Percentiles rank a stretch among this genome's conserved stretches.
Evolutionary conservation across 148 eudicot species (phyloP).

Genomic region (Fallopia convolvulus): DNA sequence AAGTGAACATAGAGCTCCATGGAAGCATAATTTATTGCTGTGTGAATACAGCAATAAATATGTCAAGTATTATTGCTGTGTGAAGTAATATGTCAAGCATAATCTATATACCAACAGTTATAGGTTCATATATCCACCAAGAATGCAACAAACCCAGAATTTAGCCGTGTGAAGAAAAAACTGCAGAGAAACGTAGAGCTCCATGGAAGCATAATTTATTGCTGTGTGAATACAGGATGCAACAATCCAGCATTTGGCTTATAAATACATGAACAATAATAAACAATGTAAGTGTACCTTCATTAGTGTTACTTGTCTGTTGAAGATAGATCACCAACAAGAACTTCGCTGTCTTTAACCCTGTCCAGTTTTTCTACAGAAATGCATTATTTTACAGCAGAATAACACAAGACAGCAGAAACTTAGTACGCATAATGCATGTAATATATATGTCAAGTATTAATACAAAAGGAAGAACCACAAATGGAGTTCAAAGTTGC

Average conservation of each 20-base stretch:
- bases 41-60: background rate
- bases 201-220: background rate
- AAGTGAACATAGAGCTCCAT: background rate
- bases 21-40: background rate
- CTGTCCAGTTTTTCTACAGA: background rate
- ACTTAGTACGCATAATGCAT: background rate
- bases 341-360: background rate
- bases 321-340: background rate
- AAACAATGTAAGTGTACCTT: background rate
- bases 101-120: background rate
- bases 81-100: no score
- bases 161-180: background rate
- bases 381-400: background rate
- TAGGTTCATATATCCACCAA: background rate
- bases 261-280: background rate
- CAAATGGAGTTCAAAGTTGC: background rate
- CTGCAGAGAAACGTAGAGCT: background rate
- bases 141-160: background rate
- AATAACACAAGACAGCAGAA: background rate
- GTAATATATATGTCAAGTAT: background rate
- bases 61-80: no score
- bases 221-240: background rate
- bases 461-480: background rate
- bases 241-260: background rate
- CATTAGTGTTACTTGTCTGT: background rate